Evolutionary conservation across 2,329 filamentous ascomycete genomes (phyloP), one percentile per base, ranked within the genome.

Genomic region (Penicillium sp.): DNA sequence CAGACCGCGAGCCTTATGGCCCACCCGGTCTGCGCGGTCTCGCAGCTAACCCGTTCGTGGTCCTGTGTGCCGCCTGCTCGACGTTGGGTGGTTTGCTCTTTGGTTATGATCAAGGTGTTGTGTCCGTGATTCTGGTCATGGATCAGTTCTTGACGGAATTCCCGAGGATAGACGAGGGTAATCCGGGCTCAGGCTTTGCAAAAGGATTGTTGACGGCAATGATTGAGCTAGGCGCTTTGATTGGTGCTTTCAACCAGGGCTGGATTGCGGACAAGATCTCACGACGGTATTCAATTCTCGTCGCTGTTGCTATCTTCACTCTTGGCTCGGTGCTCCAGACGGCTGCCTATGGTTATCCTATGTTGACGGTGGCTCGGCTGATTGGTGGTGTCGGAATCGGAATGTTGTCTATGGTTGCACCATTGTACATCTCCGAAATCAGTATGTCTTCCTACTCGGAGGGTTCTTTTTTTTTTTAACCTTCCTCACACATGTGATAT

Each of bases 401-500:
- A 59, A 82, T 81, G 80, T 63, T 78, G 50, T 75, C 73, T 9
- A 78, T 78, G 72, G 80, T 82, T 25, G 78, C 79, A 4, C 81
- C 81, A 0, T 69, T 84, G 27, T 84, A 83, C 62, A 82, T 82
- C 43, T 80, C 78, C 1, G 81, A 83, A 60, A 81, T 82, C 51
- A 72, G 70, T 71, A 67, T 19, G 69, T 64, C 29, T 17, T 37
- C 25, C 40, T 41, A 38, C 6, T 37, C 27, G 42, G 27, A 29
- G 27, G n/a, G 27, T 4, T 8, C 6, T 4, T 37, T 13, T 38
- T 27, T 15, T 6, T 15, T 25, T 15, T 5, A 31, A 31, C 7
- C 21, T 25, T 19, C n/a, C 21, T 27, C 12, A 15, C 13, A 27
- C 3, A 10, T 19, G 6, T 31, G 19, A 27, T 19, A 25, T 21